phyloP scores from a whole-genome alignment of 192 early-diverging fungal species.

The Backusella liffmaniae region DNA sequence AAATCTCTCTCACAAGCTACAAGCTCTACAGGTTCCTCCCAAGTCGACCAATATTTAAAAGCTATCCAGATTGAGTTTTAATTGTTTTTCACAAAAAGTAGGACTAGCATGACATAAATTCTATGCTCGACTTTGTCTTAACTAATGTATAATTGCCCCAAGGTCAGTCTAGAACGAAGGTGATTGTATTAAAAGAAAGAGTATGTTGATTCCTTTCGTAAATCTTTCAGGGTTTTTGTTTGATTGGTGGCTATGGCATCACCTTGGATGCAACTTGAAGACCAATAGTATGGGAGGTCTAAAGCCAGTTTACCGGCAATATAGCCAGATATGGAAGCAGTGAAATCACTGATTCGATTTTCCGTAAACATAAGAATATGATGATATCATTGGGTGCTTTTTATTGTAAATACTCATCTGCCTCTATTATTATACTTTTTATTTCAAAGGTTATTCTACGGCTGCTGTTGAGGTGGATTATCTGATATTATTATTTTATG shows the following conservation, averaged over 20 bases:
- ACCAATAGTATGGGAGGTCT: background rate
- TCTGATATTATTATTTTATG: too few species aligned
- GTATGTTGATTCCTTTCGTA: background rate
- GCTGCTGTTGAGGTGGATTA: background rate
- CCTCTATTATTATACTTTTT: too few species aligned
- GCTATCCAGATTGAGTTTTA: background rate
- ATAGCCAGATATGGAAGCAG: background rate
- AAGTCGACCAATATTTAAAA: background rate
- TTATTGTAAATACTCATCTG: too few species aligned
- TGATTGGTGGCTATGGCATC: background rate
- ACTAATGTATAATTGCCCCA: background rate
- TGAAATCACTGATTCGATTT: background rate
- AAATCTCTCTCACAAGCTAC: too few species aligned
- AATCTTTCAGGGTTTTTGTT: background rate
- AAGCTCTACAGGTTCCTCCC: too few species aligned
- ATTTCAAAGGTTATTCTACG: too few species aligned
- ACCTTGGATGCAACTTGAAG: background rate
- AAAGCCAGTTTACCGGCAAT: background rate
- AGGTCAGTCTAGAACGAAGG: background rate
- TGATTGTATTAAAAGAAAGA: background rate
- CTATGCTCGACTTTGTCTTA: background rate
- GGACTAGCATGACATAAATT: background rate
- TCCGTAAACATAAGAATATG: background rate
- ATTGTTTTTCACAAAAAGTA: background rate
- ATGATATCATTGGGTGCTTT: background rate